Base-by-base conservation (phyloP, 1,139 yeast genomes). In the Pichia sp. region DNA sequence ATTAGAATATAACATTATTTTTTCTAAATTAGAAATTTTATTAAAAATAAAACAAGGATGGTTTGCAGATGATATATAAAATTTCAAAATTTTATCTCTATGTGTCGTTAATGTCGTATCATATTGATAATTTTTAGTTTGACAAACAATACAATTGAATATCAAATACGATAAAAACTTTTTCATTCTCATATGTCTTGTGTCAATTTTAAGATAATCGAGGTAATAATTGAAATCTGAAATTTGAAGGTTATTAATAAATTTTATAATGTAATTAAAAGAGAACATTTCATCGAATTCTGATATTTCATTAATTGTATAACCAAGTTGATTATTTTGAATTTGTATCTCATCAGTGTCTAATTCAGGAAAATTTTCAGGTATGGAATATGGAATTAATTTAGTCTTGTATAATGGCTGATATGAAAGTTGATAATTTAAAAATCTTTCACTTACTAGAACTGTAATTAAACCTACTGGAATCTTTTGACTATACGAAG, bases 241-340 rank as follows among this genome's bases (percentile, higher is more conserved):
- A 3, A 41, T 2, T 7, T 35, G 31, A 5, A 48, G 11, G 4
- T 35, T 42, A 27, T 48, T 18, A 25, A 44, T 31, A 35, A 48
- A 44, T 29, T 44, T 44, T 4, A 38, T 25, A 11, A 44, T 34
- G 28, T 42, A 48, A 39, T 44, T 44, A 11, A 27, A 42, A 26
- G 40, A 39, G n/a, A 48, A 48, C 50, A 48, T 48, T 38, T 48
- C 48, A 39, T 48, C 50, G 39, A 28, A 42, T 11, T 45, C 37
- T 4, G 45, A 41, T 7, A 48, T 42, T 26, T 35, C 36, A 28
- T 18, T 43, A 10, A 48, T 31, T 35, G n/a, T 30, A n/a, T 27
- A 33, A 5, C 18, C 28, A 9, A 30, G 27, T 25, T 8, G 29
- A 8, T 37, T 11, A 28, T 4, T 37, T 37, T 27, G 18, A 11